phyloP scores from a whole-genome alignment of 345 rosid genomes.

The Melaleuca quinquenervia region DNA sequence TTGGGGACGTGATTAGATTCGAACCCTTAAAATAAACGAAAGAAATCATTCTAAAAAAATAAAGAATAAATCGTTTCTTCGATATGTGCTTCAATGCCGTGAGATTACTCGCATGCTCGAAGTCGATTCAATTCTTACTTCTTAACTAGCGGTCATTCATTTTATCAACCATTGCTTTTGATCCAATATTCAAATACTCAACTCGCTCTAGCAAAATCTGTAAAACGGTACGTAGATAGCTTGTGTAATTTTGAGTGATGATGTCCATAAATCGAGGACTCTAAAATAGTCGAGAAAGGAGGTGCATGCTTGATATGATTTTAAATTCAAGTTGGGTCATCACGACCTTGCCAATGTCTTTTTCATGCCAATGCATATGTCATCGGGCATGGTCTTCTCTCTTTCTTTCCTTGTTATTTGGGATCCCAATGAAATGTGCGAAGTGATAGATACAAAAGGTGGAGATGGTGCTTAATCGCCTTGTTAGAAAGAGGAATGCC shows the following conservation, averaged over 20 bases:
- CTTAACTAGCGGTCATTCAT: neutral
- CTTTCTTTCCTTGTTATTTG: neutral
- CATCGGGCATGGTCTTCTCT: neutral
- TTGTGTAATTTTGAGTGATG: neutral
- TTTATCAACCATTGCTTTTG: neutral
- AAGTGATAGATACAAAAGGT: neutral
- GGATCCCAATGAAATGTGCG: neutral
- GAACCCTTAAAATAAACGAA: neutral
- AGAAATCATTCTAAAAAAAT: too few relatives aligned
- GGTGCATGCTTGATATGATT: neutral
- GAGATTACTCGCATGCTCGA: neutral
- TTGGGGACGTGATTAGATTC: neutral
- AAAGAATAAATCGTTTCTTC: too few relatives aligned
- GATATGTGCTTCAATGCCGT: neutral
- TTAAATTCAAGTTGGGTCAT: neutral
- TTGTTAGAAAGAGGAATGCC: neutral
- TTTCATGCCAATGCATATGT: neutral
- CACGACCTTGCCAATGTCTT: neutral
- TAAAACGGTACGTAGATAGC: neutral
- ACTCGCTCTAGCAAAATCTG: neutral
- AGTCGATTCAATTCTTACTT: neutral
- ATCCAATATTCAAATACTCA: neutral
- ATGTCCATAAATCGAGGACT: neutral
- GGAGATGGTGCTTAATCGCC: neutral
- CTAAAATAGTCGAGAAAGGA: neutral